These are phyloP conservation scores for Hyaloscypha hepaticicola DNA, from an alignment of 495 filamentous ascomycete species.

Conservation along the genomic window DNA sequence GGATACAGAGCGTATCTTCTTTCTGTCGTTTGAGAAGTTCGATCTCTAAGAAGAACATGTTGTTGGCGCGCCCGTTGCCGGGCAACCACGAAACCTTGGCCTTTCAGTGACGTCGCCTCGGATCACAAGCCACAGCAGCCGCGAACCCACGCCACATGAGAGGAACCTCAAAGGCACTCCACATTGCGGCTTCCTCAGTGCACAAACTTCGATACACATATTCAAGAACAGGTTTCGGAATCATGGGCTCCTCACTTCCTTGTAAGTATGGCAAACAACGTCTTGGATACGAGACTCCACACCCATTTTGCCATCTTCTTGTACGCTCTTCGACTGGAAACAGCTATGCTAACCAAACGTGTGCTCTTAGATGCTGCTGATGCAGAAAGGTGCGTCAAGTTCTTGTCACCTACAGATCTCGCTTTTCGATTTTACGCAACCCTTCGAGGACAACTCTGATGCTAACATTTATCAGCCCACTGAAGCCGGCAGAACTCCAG, in stretches of 20 bases:
- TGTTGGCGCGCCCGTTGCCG: neutral
- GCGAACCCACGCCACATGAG: conserved; percentile 22
- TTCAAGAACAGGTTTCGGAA: conserved; percentile 15
- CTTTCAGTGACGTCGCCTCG: conserved; percentile 17
- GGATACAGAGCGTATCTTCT: neutral
- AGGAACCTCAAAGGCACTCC: conserved; percentile 1
- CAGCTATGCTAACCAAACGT: conserved; percentile 30
- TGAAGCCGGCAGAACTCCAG: conserved; percentile 85
- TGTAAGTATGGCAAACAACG: conserved; percentile 52
- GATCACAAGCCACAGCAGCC: conserved; percentile 25
- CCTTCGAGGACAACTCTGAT: neutral
- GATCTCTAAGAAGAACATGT: neutral
- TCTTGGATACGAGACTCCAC: conserved; percentile 29
- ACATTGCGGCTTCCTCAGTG: conserved; percentile 23
- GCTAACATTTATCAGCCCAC: conserved; percentile 49
- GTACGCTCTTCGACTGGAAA: conserved; percentile 25
- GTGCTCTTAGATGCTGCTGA: conserved; percentile 81
- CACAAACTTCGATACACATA: conserved; percentile 10
- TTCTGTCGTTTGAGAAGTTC: neutral
- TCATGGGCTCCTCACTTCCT: conserved; percentile 65
- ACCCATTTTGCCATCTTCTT: conserved; percentile 29
- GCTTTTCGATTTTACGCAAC: neutral
- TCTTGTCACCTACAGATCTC: neutral
- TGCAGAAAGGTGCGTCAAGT: conserved; percentile 76
- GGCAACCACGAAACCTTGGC: neutral